Conservation (phyloP, 1,139 yeast genomes). For the Suhomyces yuchorum region DNA sequence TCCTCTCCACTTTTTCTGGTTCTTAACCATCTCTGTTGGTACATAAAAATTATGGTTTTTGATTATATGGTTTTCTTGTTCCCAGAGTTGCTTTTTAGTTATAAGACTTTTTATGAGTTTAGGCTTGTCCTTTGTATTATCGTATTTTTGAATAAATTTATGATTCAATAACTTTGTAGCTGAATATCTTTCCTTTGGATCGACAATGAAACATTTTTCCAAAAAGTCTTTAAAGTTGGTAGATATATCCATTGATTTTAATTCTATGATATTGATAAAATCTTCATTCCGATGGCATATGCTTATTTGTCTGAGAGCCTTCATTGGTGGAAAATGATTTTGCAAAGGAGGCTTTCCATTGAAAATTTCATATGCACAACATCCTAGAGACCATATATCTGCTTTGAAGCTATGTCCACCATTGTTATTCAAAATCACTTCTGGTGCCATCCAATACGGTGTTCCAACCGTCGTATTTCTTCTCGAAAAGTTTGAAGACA, state of each 20-base stretch:
- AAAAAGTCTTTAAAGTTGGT: slow-evolving; percentile 56
- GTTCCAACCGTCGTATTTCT: slow-evolving; percentile 98
- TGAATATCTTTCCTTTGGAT: slow-evolving; percentile 58
- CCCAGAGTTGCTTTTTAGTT: slow-evolving; percentile 44
- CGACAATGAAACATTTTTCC: slow-evolving; percentile 60
- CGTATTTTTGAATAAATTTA: slow-evolving; percentile 48
- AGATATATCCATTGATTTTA: slow-evolving; percentile 29
- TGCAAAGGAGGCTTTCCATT: slow-evolving; percentile 83
- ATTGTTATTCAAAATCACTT: slow-evolving; percentile 76
- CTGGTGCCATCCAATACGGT: slow-evolving; percentile 99
- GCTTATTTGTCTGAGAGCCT: slow-evolving; percentile 60
- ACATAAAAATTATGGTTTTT: slow-evolving; percentile 40
- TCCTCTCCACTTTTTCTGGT: slow-evolving; percentile 39
- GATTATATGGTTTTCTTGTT: slow-evolving; percentile 40
- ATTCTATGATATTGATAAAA: slow-evolving; percentile 35
- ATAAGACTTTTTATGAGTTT: slow-evolving; percentile 36
- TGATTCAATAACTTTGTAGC: slow-evolving; percentile 63
- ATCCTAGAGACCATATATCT: slow-evolving; percentile 95
- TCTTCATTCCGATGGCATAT: slow-evolving; percentile 36
- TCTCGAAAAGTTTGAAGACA: slow-evolving; percentile 73
- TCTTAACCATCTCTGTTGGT: slow-evolving; percentile 40
- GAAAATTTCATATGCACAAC: slow-evolving; percentile 83
- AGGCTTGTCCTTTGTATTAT: slow-evolving; percentile 16
- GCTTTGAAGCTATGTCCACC: slow-evolving; percentile 85
- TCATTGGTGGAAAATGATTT: slow-evolving; percentile 71